Evolutionary conservation across 164 flowering plant species (phyloP), one percentile per base, ranked within the genome.

Genomic region (Macadamia tetraphylla): DNA sequence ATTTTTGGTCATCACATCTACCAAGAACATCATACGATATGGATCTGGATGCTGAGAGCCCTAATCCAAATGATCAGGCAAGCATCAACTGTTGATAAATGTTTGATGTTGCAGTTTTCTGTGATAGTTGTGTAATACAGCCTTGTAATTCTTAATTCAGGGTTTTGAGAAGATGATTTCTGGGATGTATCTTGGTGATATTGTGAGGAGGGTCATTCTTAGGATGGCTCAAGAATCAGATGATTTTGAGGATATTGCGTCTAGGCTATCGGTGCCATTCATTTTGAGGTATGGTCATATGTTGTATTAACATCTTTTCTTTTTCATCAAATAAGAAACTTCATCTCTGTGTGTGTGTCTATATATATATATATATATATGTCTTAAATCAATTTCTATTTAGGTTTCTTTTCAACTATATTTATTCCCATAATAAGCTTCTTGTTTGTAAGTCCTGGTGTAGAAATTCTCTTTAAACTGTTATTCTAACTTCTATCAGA

Each of bases 81-180:
- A 68, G 74, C 15, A 43, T 58, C 17, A 13, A 46, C 70, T 70
- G 35, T 31, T 23, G 4, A 51, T 55, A 53, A 61, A 35, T 14
- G 17, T 40, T 46, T 61, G 23, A 43, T 12, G 6, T 58, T 49
- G 7, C 14, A 2, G 60, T 63, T 65, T n/a, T 51, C 67, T 43
- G 40, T 23, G 40, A 29, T 14, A 59, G 65, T n/a, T 17, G n/a
- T 35, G 7, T 3, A 18, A 57, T 7, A 51, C 18, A 62, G 30
- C 30, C 29, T 57, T 58, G 35, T 62, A 10, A 59, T 43, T 68
- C 67, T 73, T 81, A 63, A 46, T 81, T 69, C 85, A 94, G 98
- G 97, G 93, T 69, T 94, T 91, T 74, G 98, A 94, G 84, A 94
- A 94, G 84, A 88, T 94, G 98, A 88, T 94, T 73, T 85, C 98